Conservation (phyloP, 306 rosid genomes). For the Herpetospermum pedunculosum region DNA sequence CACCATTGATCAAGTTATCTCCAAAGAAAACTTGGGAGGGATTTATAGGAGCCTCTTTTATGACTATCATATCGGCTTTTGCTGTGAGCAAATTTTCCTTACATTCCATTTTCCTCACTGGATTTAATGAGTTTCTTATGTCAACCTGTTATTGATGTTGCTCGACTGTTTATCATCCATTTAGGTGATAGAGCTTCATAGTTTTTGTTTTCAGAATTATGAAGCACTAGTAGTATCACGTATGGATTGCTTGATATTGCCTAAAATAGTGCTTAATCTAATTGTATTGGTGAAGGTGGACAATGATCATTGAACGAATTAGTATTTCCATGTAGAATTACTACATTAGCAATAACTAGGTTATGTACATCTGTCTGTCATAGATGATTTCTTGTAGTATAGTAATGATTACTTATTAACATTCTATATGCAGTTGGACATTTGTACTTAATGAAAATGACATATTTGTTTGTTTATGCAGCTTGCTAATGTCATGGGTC, state of each 20-base stretch:
- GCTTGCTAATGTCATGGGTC: constrained; percentile 94
- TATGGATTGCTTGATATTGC: neutral
- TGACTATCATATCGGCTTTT: constrained; percentile 88
- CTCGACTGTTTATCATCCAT: neutral
- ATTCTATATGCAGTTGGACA: neutral
- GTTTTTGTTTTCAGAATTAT: neutral
- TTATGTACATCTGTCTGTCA: neutral
- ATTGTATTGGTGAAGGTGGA: neutral
- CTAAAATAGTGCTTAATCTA: neutral
- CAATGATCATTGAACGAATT: neutral
- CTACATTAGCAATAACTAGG: neutral
- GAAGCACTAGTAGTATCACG: neutral
- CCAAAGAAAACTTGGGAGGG: constrained; percentile 99
- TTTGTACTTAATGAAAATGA: neutral
- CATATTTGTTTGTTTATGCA: constrained; percentile 31
- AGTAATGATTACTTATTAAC: neutral
- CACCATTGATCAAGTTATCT: constrained; percentile 93
- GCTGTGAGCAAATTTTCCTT: constrained; percentile 35
- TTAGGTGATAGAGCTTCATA: neutral
- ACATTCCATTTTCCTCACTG: neutral
- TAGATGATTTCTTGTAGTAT: neutral
- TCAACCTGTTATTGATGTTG: neutral
- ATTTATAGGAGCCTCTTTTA: constrained; percentile 89
- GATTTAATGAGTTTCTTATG: neutral
- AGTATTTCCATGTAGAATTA: neutral